These are phyloP conservation scores for Colletotrichum sp. DNA, from an alignment of 2,329 filamentous ascomycete species.

Conservation along the genomic window DNA sequence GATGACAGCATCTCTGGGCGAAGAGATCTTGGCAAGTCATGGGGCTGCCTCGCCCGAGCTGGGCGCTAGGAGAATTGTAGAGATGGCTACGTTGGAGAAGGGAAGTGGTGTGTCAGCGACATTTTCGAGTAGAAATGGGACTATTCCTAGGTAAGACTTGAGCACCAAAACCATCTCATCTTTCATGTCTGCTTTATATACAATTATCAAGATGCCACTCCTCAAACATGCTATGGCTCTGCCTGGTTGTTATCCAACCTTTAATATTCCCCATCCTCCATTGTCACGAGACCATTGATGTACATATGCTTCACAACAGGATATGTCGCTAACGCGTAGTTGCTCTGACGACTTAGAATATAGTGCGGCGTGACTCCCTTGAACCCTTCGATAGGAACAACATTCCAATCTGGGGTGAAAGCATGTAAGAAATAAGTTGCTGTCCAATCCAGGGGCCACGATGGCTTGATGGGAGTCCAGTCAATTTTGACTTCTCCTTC, in stretches of 20 bases:
- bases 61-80: neutral
- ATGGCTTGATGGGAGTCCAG: neutral
- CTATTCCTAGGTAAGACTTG: neutral
- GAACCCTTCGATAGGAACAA: neutral
- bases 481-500: neutral
- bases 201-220: neutral
- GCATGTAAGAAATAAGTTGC: neutral
- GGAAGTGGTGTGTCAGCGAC: neutral
- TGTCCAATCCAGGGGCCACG: neutral
- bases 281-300: neutral
- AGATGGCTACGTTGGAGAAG: neutral
- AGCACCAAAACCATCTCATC: neutral
- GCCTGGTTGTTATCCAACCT: neutral
- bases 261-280: neutral
- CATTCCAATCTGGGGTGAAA: neutral
- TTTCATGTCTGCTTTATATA: neutral
- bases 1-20: neutral
- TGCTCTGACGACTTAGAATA: neutral
- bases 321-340: neutral
- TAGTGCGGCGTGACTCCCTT: neutral
- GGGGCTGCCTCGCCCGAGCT: neutral
- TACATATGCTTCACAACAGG: neutral
- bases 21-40: neutral
- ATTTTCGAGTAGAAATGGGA: neutral
- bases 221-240: neutral